Evolutionary conservation across 2,329 filamentous ascomycete genomes (phyloP).

Genomic region (Aspergillus sp.): DNA sequence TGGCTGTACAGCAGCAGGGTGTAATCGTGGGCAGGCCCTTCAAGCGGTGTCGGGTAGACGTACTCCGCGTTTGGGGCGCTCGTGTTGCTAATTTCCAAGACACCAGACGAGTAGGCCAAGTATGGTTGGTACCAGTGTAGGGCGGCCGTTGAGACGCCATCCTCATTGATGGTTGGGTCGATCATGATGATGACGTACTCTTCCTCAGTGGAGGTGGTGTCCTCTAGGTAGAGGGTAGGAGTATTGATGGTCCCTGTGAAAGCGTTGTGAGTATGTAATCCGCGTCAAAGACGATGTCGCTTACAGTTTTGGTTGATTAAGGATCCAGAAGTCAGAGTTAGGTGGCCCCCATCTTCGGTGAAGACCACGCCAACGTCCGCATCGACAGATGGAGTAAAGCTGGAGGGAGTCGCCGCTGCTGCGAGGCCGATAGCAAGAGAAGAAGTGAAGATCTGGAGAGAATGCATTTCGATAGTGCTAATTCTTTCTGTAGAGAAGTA

Average conservation of each 20-base stretch:
- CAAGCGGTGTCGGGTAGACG: background rate
- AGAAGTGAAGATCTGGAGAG: background rate
- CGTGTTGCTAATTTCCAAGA: background rate
- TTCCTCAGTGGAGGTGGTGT: background rate
- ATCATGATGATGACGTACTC: background rate
- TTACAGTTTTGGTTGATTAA: background rate
- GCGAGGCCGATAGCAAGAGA: background rate
- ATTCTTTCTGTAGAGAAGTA: background rate
- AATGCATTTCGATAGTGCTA: background rate
- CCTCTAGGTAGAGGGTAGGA: background rate
- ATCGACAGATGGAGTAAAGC: background rate
- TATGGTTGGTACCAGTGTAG: background rate
- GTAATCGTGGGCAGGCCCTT: background rate
- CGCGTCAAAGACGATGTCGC: no score
- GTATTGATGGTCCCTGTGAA: background rate
- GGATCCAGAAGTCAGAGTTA: background rate
- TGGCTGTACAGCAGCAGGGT: background rate
- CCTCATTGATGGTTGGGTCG: background rate
- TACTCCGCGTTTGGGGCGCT: background rate
- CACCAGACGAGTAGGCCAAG: background rate
- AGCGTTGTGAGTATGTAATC: background rate
- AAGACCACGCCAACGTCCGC: background rate
- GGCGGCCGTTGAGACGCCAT: background rate
- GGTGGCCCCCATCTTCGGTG: background rate
- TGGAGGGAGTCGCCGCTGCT: background rate